A percentile compares a stretch with the other conserved stretches of the same genome.
phyloP scores from a whole-genome alignment of 2,329 filamentous ascomycete genomes.

The Sporothrix dimorphospora region DNA sequence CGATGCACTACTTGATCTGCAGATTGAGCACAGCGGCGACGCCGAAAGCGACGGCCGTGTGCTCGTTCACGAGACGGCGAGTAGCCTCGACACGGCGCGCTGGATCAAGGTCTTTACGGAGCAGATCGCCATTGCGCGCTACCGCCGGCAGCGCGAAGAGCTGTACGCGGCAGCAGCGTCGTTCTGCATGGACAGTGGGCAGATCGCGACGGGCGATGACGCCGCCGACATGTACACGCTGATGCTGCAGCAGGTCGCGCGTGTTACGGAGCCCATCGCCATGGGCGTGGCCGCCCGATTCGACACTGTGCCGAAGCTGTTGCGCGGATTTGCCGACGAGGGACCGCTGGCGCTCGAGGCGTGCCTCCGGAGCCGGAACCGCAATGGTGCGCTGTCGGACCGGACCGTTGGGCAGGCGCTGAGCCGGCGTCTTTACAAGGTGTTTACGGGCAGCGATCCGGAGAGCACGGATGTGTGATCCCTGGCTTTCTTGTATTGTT shows the following conservation, averaged over 20 bases:
- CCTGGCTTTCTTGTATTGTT: background rate
- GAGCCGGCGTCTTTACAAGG: slow-evolving; percentile 61
- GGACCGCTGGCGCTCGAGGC: slow-evolving; percentile 67
- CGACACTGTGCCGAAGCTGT: slow-evolving; percentile 58
- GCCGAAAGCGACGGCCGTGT: slow-evolving; percentile 45
- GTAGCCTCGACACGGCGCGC: slow-evolving; percentile 65
- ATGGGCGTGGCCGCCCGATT: slow-evolving; percentile 69
- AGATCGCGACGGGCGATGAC: slow-evolving; percentile 71
- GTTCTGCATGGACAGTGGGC: slow-evolving; percentile 80
- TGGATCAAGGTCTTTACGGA: slow-evolving; percentile 77
- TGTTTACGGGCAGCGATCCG: slow-evolving; percentile 62
- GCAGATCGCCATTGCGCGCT: slow-evolving; percentile 76
- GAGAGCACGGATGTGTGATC: slow-evolving; percentile 57
- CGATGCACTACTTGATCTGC: slow-evolving; percentile 69
- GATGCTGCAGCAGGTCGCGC: slow-evolving; percentile 75
- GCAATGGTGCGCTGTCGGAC: slow-evolving; percentile 60
- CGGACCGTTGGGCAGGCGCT: slow-evolving; percentile 59
- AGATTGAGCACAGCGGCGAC: slow-evolving; percentile 60
- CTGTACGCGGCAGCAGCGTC: slow-evolving; percentile 56
- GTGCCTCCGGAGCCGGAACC: slow-evolving; percentile 60
- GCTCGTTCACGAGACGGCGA: slow-evolving; percentile 70
- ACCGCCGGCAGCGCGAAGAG: slow-evolving; percentile 59
- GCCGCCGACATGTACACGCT: slow-evolving; percentile 68
- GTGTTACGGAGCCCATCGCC: slow-evolving; percentile 73
- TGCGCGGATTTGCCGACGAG: slow-evolving; percentile 59